These are phyloP conservation scores for Amanita pallidorosea DNA, from an alignment of 768 basidiomycete genomes.

Conservation along the genomic window DNA sequence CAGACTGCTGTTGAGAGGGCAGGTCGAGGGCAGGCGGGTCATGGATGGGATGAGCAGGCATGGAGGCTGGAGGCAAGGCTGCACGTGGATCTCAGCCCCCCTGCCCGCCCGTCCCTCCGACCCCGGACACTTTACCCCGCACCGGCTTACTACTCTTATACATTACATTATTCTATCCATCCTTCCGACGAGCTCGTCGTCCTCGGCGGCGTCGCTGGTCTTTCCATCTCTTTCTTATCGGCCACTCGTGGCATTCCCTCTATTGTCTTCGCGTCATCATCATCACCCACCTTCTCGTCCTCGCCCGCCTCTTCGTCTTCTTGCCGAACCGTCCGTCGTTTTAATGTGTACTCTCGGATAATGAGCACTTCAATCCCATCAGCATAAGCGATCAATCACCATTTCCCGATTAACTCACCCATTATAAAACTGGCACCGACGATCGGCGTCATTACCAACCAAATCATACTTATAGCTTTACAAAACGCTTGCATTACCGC, in stretches of 20 bases:
- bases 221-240: conserved; percentile 7
- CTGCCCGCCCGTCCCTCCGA: not conserved
- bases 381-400: conserved; percentile 2
- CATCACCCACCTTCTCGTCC: conserved; percentile 14
- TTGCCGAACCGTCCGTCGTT: conserved; percentile 34
- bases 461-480: conserved; percentile 49
- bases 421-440: conserved; percentile 41
- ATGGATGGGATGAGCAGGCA: conserved; percentile 38
- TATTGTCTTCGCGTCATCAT: conserved; percentile 12
- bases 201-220: conserved; percentile 9
- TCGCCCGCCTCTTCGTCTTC: conserved; percentile 21
- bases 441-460: conserved; percentile 55
- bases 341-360: conserved; percentile 48
- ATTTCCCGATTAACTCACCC: conserved; percentile 20
- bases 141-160: not conserved
- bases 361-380: conserved; percentile 32
- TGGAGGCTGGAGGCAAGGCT: conserved; percentile 9
- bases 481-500: conserved; percentile 53
- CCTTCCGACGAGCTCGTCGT: conserved; percentile 13
- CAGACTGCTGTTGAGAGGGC: conserved; percentile 25
- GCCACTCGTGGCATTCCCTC: conserved; percentile 1
- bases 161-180: conserved; percentile 3
- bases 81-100: conserved; percentile 3
- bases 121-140: conserved; percentile 6
- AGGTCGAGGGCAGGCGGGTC: conserved; percentile 16